Evolutionary conservation across 805 yeast genomes (phyloP).

Genomic region (Hanseniaspora singularis): DNA sequence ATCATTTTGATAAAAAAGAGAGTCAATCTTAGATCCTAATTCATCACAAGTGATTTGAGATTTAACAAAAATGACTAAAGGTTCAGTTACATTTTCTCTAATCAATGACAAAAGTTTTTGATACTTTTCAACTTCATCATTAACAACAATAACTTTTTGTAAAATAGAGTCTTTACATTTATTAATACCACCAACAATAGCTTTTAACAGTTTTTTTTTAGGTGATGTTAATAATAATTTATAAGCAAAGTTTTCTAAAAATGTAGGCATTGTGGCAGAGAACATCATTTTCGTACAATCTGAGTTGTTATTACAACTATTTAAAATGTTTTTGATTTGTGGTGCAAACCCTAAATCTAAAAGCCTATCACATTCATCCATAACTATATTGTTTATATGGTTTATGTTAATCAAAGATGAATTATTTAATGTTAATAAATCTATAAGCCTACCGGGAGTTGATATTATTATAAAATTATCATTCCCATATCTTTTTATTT

Average conservation of each 20-base stretch:
- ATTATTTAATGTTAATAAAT: constrained; percentile 66
- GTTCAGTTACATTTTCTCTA: constrained; percentile 30
- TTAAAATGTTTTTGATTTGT: constrained; percentile 70
- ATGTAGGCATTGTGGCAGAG: constrained; percentile 85
- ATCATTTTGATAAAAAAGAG: constrained; percentile 23
- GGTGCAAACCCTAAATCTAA: constrained; percentile 97
- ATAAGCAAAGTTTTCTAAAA: constrained; percentile 60
- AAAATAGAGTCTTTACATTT: constrained; percentile 69
- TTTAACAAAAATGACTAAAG: constrained; percentile 72
- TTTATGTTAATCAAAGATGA: constrained; percentile 58
- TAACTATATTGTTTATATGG: constrained; percentile 66
- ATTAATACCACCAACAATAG: constrained; percentile 67
- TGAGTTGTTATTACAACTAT: constrained; percentile 67
- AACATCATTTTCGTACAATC: constrained; percentile 64
- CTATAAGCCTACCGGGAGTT: constrained; percentile 92
- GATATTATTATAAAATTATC: constrained; percentile 55
- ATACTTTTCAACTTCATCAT: constrained; percentile 45
- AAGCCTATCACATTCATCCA: constrained; percentile 95
- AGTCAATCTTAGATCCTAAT: constrained; percentile 34
- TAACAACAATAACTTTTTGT: constrained; percentile 56
- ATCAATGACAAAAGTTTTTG: constrained; percentile 36
- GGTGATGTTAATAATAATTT: neutral
- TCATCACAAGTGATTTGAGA: constrained; percentile 79
- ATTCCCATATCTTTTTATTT: constrained; percentile 39
- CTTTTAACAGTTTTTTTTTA: constrained; percentile 41